These are phyloP conservation scores for Microdochium bolleyi DNA, from an alignment of 2,329 filamentous ascomycete genomes.

Conservation along the genomic window DNA sequence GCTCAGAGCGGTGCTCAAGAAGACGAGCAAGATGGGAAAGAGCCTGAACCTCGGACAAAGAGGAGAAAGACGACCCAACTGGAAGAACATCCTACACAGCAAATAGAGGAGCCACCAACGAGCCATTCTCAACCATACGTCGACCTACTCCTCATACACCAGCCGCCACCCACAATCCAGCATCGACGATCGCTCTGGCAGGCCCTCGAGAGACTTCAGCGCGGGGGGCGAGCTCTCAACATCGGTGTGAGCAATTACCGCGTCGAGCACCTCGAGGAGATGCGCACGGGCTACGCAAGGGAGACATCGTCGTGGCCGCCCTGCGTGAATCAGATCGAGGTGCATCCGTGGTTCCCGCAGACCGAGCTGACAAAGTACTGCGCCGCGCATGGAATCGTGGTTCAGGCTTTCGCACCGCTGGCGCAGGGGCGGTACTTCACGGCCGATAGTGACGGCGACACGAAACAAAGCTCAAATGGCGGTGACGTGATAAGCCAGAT, in stretches of 20 bases:
- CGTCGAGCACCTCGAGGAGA: constrained; percentile 11
- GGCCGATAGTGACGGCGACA: not conserved
- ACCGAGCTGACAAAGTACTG: constrained; percentile 46
- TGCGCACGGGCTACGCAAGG: constrained; percentile 17
- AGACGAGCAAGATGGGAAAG: constrained; percentile 12
- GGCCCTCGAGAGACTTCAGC: constrained; percentile 11
- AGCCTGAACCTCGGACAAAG: not conserved
- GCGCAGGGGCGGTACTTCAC: constrained; percentile 18
- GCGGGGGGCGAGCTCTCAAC: constrained; percentile 9
- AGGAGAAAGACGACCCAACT: not conserved
- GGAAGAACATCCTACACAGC: too few relatives aligned
- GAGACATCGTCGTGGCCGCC: constrained; percentile 2
- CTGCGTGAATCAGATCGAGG: constrained; percentile 63
- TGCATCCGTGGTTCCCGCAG: constrained; percentile 25
- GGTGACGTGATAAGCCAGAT: constrained; percentile 39
- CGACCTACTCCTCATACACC: constrained; percentile 39
- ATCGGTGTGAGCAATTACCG: constrained; percentile 14
- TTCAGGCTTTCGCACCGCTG: constrained; percentile 33
- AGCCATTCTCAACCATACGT: constrained; percentile 19
- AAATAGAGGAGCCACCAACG: not conserved
- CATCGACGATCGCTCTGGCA: constrained; percentile 9
- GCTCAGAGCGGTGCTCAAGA: not conserved
- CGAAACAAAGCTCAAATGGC: constrained; percentile 10
- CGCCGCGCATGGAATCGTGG: constrained; percentile 66
- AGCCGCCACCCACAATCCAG: constrained; percentile 6